Conservation (phyloP, 805 yeast species). For the Grigorovia transvaalensis region DNA sequence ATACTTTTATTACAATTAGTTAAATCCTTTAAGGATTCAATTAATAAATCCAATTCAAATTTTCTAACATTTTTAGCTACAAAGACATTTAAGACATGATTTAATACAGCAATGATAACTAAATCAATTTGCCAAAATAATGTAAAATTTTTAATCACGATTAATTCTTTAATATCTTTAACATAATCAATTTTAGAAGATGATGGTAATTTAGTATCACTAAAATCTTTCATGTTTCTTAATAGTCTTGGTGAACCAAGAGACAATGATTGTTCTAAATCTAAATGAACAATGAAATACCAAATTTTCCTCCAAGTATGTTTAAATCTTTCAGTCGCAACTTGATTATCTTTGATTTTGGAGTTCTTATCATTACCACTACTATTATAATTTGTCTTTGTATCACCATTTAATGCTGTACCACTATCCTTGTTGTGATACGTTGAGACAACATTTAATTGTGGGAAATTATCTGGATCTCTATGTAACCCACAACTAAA, state of each 20-base stretch:
- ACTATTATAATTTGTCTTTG: conserved; percentile 1
- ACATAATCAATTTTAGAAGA: conserved; percentile 29
- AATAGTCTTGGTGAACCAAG: conserved; percentile 33
- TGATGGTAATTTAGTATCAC: conserved; percentile 37
- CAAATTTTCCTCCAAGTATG: conserved; percentile 52
- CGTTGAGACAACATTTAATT: conserved; percentile 25
- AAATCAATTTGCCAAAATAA: conserved; percentile 38
- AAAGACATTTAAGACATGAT: conserved; percentile 26
- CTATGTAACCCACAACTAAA: conserved; percentile 56
- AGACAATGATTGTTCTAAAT: conserved; percentile 34
- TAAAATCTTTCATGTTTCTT: conserved; percentile 30
- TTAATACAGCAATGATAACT: conserved; percentile 28
- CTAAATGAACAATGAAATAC: conserved; percentile 37
- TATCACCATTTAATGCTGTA: conserved; percentile 1
- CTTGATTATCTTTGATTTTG: conserved; percentile 8
- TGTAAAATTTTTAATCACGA: conserved; percentile 39
- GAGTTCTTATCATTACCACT: conserved; percentile 2
- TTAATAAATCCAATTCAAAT: conserved; percentile 31
- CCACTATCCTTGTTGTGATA: conserved; percentile 6
- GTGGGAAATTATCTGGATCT: conserved; percentile 49
- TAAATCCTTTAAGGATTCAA: conserved; percentile 25
- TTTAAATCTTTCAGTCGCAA: conserved; percentile 29
- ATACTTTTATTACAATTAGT: conserved; percentile 27
- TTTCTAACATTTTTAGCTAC: conserved; percentile 34
- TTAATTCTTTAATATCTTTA: conserved; percentile 34